Evolutionary conservation across 2,329 filamentous ascomycete genomes (phyloP).

Genomic region (Incumbomyces delicatus): DNA sequence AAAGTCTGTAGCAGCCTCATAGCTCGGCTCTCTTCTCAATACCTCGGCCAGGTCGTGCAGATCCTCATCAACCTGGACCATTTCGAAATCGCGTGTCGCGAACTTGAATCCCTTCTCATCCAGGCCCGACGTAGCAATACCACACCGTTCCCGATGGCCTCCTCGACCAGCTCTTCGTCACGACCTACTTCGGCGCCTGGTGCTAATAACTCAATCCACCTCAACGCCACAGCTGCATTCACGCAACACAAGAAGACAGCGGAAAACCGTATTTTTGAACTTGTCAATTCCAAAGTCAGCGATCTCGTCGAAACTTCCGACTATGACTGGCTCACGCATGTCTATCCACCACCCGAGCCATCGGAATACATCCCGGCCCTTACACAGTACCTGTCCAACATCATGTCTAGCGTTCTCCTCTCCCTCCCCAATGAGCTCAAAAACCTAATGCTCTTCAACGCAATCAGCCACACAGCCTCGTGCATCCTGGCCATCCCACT

Average conservation of each 20-base stretch:
- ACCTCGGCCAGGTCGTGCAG: constrained; percentile 94
- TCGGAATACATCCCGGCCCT: constrained; percentile 94
- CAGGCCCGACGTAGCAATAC: constrained; percentile 65
- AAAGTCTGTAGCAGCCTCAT: constrained; percentile 88
- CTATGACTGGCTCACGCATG: constrained; percentile 70
- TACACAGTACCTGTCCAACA: constrained; percentile 85
- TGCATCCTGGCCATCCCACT: constrained; percentile 68
- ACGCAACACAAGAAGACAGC: constrained; percentile 86
- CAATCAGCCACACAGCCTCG: constrained; percentile 77
- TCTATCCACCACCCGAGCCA: constrained; percentile 56
- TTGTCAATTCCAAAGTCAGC: constrained; percentile 97
- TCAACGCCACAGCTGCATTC: constrained; percentile 80
- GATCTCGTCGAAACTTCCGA: constrained; percentile 94
- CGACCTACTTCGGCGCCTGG: constrained; percentile 62
- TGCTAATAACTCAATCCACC: constrained; percentile 50
- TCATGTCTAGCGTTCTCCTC: constrained; percentile 89
- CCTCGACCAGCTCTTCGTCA: constrained; percentile 52
- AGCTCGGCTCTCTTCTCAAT: constrained; percentile 80
- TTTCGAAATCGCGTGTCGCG: constrained; percentile 85
- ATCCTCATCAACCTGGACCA: constrained; percentile 97
- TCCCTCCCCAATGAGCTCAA: constrained; percentile 94
- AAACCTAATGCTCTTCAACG: constrained; percentile 95
- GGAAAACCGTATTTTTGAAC: constrained; percentile 94
- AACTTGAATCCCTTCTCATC: constrained; percentile 78
- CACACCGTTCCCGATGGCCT: constrained; percentile 52